Evolutionary conservation across 768 basidiomycete species (phyloP), one percentile per base, ranked within the genome.

Genomic region (Terana coerulea): DNA sequence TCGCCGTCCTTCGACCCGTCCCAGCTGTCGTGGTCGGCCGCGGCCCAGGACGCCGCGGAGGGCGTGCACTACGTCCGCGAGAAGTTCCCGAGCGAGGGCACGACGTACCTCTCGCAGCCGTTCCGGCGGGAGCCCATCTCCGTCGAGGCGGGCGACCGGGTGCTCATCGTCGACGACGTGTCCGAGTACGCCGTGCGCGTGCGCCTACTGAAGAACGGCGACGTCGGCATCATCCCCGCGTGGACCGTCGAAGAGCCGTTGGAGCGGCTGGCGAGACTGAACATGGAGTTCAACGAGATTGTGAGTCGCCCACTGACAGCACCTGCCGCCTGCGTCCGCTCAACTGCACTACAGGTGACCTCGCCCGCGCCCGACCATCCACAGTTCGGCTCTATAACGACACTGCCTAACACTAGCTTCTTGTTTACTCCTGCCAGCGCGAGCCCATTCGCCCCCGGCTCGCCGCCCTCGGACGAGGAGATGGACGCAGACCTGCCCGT

Each of bases 221-320:
- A 14, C 9, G 54, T 60, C 8, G 64, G 64, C 19, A 28, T 61
- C 12, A 47, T 65, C 11, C 64, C 64, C n/a, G 51, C 56, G 22
- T 65, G 64, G 64, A 61, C 61, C 52, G 44, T 58, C 24, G 64
- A 65, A 55, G 64, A 58, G 34, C 58, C 64, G 26, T 50, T 63
- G 34, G 62, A 65, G 46, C 41, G 62, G 31, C 46, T 65, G n/a
- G 62, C 64, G 49, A 37, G 64, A 39, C 41, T 62, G 48, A 65
- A 65, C 44, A 65, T 63, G 52, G 56, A 56, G 44, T 56, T 63
- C 49, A 65, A 65, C 55, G 64, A 65, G 30, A 59, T 58, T 33
- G 64, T 65, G 53, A 44, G 64, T 60, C 4, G 2, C 26, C n/a
- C n/a, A n/a, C n/a, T n/a, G n/a, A n/a, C n/a, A n/a, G 10, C n/a